Base-by-base conservation (phyloP, 495 filamentous ascomycete species). In the Trichoderma orchidacearum region DNA sequence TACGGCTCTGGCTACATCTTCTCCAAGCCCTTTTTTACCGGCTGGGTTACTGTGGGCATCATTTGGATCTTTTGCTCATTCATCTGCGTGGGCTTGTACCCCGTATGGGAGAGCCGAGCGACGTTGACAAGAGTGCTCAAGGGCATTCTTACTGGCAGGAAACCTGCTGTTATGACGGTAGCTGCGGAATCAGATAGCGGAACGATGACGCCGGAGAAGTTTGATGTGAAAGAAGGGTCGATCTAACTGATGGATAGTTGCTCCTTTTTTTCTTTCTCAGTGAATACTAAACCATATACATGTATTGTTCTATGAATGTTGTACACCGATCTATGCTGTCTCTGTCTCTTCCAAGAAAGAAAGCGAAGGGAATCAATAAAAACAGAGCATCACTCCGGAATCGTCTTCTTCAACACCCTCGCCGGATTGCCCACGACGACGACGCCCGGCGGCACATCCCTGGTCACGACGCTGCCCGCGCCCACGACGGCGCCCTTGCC, bases 401-500 rank as follows among this genome's bases (percentile, higher is more conserved):
- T 13, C 18, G 21, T 76, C 61, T 70, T 77, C 57, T 69, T 76
- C 50, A 88, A 67, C 11, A 86, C 70, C 58, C 67, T 76, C 1
- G 83, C 85, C 56, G 85, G 85, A 60, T 87, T 89, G 0, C 85
- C 85, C 15, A 72, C 83, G 18, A 78, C 83, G 9, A 85, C 73
- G 54, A 81, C 78, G 58, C 78, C 85, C 15, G 76, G 72, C 23
- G 81, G 81, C 25, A 87, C 80, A 66, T 88, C 82, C 77, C 86
- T 95, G 1, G 87, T 94, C 11, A 95, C 91, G 18, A 95, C 89
- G 67, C 85, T 89, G 0, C 87, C 89, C n/a, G 91, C 89, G 0
- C 87, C 90, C 61, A 95, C 75, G 0, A 84, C 84, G 1, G 72
- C 73, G 0, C 89, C 85, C 34, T 75, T 75, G 0, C 91, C 90